Evolutionary conservation across 169 alveolate species (phyloP).

Genomic region (Plasmodium malariae): DNA sequence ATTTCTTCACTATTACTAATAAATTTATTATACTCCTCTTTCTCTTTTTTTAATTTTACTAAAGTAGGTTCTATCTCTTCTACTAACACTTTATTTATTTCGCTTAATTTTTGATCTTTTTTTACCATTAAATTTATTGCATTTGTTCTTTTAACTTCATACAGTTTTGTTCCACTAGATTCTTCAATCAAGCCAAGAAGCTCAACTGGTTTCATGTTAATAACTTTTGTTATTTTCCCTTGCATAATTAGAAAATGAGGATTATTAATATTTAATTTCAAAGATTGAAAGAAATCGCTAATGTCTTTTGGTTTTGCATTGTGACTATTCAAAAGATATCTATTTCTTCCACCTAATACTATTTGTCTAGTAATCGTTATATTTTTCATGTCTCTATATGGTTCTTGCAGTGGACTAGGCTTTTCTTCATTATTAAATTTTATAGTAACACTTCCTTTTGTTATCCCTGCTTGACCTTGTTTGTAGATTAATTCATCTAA

Average conservation of each 20-base stretch:
- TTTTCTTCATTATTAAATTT: conserved; percentile 93
- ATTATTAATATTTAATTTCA: conserved; percentile 97
- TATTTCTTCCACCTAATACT: conserved; percentile 95
- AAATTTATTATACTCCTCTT: conserved; percentile 83
- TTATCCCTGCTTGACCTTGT: conserved; percentile 99
- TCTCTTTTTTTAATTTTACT: conserved; percentile 90
- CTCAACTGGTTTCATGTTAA: conserved; percentile 98
- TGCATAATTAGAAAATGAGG: conserved; percentile 99
- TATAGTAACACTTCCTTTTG: conserved; percentile 98
- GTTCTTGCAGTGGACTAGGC: conserved; percentile 88
- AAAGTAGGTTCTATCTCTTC: conserved; percentile 95
- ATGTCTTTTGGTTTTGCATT: conserved; percentile 94
- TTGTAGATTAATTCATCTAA: conserved; percentile 97
- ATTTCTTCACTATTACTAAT: conserved; percentile 81
- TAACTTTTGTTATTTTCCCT: conserved; percentile 97
- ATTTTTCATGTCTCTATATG: conserved; percentile 89
- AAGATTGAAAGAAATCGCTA: conserved; percentile 94
- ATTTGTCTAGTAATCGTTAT: conserved; percentile 94
- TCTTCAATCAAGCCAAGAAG: conserved; percentile 97
- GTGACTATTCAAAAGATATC: conserved; percentile 96
- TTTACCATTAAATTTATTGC: conserved; percentile 92
- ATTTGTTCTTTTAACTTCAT: conserved; percentile 95
- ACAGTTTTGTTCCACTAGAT: conserved; percentile 98
- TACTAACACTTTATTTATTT: conserved; percentile 90
- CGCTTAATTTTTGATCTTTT: conserved; percentile 93